Evolutionary conservation across 495 filamentous ascomycete genomes (phyloP), one percentile per base, ranked within the genome.

Genomic region (Podospora pseudoanserina): DNA sequence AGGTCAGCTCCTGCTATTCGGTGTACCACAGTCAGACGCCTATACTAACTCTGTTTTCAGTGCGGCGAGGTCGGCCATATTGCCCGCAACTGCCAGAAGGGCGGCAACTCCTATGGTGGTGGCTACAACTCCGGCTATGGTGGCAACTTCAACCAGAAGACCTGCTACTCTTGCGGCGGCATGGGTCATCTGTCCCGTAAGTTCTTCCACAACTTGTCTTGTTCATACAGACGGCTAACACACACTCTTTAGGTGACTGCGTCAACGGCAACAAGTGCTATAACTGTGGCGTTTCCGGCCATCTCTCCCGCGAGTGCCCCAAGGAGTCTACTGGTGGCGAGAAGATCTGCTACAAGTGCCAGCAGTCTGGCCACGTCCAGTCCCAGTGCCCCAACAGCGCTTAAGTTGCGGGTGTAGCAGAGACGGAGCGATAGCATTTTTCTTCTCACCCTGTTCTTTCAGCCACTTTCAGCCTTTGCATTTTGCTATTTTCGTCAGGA

Each of bases 211-310:
- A 57, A 5, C 32, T 1, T 1, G 11, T 53, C 66, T 39, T 55
- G 5, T 68, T 57, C 39, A 0, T 32, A 55, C 63, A 18, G 9
- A 9, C 20, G 49, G 72, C 75, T 64, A 15, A 63, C 30, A 18
- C 53, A 61, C 26, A 18, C 53, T 72, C 70, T 49, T 3, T 65
- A 85, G 83, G 85, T 72, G 95, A 98, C 81, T 99, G 95, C 82
- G 97, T 96, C 60, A 95, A 98, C 75, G 95, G 95, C 66, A 93
- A 94, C 85, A 98, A 98, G 86, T 99, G 95, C 89, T 99, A 99
- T 89, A 98, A 98, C 88, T 99, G 95, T 77, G 95, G 95, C 68
- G 91, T 96, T 80, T 89, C 93, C 63, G 95, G 95, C 69, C 95
- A 98, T 81, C 86, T 97, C 72, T 94, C 91, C 68, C 91, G 95